Evolutionary conservation across 169 alveolate genomes (phyloP).

Genomic region (Theileria parva): DNA sequence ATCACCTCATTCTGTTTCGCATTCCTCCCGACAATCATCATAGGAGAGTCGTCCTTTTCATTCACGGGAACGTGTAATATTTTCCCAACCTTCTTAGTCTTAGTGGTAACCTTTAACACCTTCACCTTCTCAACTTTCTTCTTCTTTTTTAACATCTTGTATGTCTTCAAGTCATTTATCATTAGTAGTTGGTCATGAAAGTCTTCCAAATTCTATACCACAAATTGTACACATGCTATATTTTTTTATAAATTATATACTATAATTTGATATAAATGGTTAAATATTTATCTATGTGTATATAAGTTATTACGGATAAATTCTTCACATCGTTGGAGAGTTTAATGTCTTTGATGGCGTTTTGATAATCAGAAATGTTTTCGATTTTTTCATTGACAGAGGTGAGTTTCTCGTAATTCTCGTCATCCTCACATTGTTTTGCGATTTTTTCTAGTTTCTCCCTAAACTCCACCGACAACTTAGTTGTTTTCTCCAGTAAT

Average conservation of each 20-base stretch:
- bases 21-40: slow-evolving; percentile 72
- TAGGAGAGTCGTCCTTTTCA: slow-evolving; percentile 68
- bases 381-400: slow-evolving; percentile 27
- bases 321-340: neutral
- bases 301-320: neutral
- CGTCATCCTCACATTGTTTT: slow-evolving; percentile 49
- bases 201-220: slow-evolving; percentile 29
- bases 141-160: slow-evolving; percentile 46
- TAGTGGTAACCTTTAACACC: slow-evolving; percentile 49
- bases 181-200: slow-evolving; percentile 43
- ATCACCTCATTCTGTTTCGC: slow-evolving; percentile 75
- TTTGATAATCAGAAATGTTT: slow-evolving; percentile 14
- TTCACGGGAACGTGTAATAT: slow-evolving; percentile 60
- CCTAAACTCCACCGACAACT: slow-evolving; percentile 6
- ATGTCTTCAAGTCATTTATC: slow-evolving; percentile 54
- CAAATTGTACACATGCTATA: neutral
- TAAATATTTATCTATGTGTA: neutral
- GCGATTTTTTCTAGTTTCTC: slow-evolving; percentile 25
- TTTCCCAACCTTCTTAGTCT: slow-evolving; percentile 64
- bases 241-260: no score
- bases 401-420: slow-evolving; percentile 42
- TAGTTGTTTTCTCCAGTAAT: slow-evolving; percentile 31
- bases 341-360: neutral
- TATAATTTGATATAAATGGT: no score
- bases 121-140: slow-evolving; percentile 49